Evolutionary conservation across 139 green algal genomes (phyloP).

Genomic region (Deuterostichococcus epilithicus): DNA sequence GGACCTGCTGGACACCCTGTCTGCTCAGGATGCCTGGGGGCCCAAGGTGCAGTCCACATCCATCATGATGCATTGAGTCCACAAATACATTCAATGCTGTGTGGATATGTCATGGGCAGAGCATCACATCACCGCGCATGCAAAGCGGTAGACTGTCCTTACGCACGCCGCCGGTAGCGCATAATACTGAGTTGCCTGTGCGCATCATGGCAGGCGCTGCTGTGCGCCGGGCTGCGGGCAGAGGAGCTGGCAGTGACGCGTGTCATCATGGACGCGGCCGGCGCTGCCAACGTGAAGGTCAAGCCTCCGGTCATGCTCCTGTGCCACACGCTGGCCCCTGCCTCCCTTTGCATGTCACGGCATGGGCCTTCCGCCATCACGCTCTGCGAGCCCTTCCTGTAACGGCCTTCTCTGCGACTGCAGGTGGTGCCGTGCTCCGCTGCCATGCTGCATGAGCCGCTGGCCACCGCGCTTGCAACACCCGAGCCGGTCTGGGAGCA

Average conservation of each 20-base stretch:
- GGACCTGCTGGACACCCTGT: neutral
- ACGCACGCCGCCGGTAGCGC: no score
- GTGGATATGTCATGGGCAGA: no score
- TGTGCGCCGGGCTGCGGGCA: neutral
- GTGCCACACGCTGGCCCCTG: no score
- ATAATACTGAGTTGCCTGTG: no score
- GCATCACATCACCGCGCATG: no score
- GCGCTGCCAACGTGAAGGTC: neutral
- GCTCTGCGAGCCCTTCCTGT: no score
- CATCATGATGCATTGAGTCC: neutral
- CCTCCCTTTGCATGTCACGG: neutral
- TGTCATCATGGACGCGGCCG: slow-evolving; percentile 1
- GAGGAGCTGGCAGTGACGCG: slow-evolving; percentile 3
- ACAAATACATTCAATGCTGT: no score
- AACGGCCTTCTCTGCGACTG: neutral
- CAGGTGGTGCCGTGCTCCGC: slow-evolving; percentile 33
- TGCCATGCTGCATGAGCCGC: slow-evolving; percentile 21
- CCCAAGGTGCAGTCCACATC: neutral
- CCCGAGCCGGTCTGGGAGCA: slow-evolving; percentile 25
- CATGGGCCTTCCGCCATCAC: no score
- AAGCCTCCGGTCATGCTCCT: no score
- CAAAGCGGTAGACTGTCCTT: no score
- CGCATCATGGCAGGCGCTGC: neutral
- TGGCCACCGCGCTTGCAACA: slow-evolving; percentile 6
- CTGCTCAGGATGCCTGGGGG: neutral